Evolutionary conservation across 2,329 filamentous ascomycete species (phyloP), one percentile per base, ranked within the genome.

Genomic region (Aspergillus melleus): DNA sequence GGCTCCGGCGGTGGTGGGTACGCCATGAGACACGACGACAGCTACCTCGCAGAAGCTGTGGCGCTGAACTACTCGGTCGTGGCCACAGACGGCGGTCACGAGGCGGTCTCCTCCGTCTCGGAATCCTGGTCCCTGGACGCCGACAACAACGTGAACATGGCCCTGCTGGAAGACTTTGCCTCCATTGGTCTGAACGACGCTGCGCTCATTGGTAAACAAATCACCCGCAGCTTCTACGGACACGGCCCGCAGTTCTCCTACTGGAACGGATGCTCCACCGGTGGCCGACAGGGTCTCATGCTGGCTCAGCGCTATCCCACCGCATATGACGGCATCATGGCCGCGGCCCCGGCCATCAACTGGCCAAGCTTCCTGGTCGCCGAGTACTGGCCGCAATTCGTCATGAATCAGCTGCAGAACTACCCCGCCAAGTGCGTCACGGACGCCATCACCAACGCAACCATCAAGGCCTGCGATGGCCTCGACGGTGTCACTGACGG

Each of bases 321-420:
- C 2, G 77, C 79, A 51, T 81, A 79, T 56, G 77, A 81, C 57
- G 79, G 79, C 24, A 78, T 81, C 61, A 70, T 79, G 32, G 73
- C 75, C 10, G 77, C 74, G 20, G 75, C 79, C 49, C 77, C 72
- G n/a, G 77, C 77, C 14, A 56, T 56, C 19, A 57, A 52, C 42
- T 57, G 36, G 49, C 32, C 47, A 2, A 52, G 51, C 14, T 67
- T 65, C 2, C 55, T 61, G 3, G 55, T 66, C 1, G 64, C 65
- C 1, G 67, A 65, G 20, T 65, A 62, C 57, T 72, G 67, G 64
- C 59, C 65, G n/a, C 64, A 68, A 29, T 52, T 68, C n/a, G 51
- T 68, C 4, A 69, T 73, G 68, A 58, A 63, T n/a, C 19, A 58
- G 12, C 36, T 61, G 8, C 42, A 60, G 1, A 54, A 42, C 5